A percentile compares a stretch with the other conserved stretches of the same genome.
Conservation (phyloP, 805 yeast species). For the Peterozyma toletana region DNA sequence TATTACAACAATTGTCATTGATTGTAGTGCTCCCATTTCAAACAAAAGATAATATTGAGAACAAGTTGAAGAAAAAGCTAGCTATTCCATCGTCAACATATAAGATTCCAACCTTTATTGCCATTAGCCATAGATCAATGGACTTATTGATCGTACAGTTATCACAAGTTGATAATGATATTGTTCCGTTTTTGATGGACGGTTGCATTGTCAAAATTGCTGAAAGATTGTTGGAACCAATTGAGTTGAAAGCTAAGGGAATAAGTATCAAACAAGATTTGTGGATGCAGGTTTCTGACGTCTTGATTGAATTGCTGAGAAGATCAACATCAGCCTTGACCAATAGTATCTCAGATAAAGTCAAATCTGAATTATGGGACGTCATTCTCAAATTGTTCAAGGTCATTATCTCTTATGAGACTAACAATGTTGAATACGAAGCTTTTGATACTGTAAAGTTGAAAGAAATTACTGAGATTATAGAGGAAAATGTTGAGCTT, state of each 20-base stretch:
- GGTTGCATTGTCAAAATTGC: constrained; percentile 37
- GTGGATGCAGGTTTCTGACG: constrained; percentile 46
- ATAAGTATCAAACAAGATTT: constrained; percentile 25
- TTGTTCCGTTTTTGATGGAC: constrained; percentile 32
- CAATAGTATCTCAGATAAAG: constrained; percentile 10
- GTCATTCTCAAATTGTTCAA: constrained; percentile 32
- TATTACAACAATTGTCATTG: constrained; percentile 47
- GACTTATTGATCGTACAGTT: constrained; percentile 31
- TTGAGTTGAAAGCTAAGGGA: constrained; percentile 35
- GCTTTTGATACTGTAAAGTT: constrained; percentile 39
- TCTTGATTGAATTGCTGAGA: constrained; percentile 28
- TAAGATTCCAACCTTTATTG: constrained; percentile 56
- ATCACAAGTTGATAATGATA: constrained; percentile 13
- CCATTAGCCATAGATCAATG: constrained; percentile 45
- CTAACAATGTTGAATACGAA: constrained; percentile 28
- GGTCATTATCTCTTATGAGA: constrained; percentile 29
- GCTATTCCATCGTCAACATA: constrained; percentile 14
- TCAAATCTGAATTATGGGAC: constrained; percentile 26
- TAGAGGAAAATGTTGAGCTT: constrained; percentile 33
- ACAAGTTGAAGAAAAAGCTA: constrained; percentile 25
- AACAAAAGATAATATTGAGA: constrained; percentile 47
- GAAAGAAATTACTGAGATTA: constrained; percentile 26
- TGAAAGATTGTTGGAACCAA: constrained; percentile 44
- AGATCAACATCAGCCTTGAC: constrained; percentile 13
- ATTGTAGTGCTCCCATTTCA: constrained; percentile 55